Percentiles rank a stretch among this genome's conserved stretches.
These are phyloP conservation scores for Mycosarcoma mackinlayi DNA, from an alignment of 1,284 basidiomycete species.

Conservation along the genomic window DNA sequence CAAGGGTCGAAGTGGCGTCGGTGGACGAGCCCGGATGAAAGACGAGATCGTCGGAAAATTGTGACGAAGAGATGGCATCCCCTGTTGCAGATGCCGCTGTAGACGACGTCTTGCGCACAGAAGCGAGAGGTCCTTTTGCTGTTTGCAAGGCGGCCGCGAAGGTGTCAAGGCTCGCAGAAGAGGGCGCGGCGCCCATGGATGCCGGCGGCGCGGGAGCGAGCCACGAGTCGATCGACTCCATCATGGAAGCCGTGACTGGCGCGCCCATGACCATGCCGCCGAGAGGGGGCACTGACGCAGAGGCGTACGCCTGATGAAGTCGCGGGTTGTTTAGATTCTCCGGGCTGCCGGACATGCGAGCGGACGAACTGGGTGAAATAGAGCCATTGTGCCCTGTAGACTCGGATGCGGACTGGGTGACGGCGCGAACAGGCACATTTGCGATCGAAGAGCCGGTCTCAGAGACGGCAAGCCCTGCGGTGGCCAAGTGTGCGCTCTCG, in stretches of 20 bases:
- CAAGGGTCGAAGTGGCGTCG: slow-evolving; percentile 3
- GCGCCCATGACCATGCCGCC: slow-evolving; percentile 27
- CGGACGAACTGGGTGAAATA: slow-evolving; percentile 32
- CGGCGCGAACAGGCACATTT: slow-evolving; percentile 4
- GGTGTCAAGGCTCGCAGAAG: background rate
- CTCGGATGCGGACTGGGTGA: slow-evolving; percentile 14
- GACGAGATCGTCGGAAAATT: background rate
- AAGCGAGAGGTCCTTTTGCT: background rate
- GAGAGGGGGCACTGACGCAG: slow-evolving; percentile 13
- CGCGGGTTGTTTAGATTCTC: slow-evolving; percentile 6
- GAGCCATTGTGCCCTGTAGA: slow-evolving; percentile 23
- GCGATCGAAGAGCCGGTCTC: slow-evolving; percentile 9
- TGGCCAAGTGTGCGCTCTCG: slow-evolving; percentile 7
- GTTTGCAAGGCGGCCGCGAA: background rate
- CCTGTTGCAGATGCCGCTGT: slow-evolving; percentile 3
- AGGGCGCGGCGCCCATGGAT: background rate
- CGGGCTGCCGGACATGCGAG: slow-evolving; percentile 26
- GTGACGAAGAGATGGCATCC: slow-evolving; percentile 12
- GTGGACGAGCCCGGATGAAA: slow-evolving; percentile 29
- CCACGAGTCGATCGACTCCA: slow-evolving; percentile 39
- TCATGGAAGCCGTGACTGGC: slow-evolving; percentile 15
- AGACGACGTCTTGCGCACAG: slow-evolving; percentile 15
- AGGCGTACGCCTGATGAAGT: slow-evolving; percentile 1
- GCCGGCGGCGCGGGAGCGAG: slow-evolving; percentile 26
- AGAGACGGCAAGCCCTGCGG: slow-evolving; percentile 4